phyloP scores from a whole-genome alignment of 495 filamentous ascomycete genomes.

The Xylaria curta region DNA sequence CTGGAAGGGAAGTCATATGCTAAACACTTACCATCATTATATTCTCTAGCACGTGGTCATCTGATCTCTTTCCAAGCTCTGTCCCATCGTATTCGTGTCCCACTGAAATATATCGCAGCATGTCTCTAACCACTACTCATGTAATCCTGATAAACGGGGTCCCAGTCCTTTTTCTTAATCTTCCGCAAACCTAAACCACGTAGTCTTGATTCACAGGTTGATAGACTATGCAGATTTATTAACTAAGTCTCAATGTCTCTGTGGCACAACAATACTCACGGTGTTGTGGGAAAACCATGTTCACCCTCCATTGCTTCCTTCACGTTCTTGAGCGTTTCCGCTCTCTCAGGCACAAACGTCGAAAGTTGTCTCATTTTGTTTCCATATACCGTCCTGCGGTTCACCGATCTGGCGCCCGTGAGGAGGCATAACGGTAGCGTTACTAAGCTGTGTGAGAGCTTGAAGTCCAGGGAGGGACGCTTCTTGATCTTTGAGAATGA shows the following conservation, averaged over 20 bases:
- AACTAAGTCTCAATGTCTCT: background rate
- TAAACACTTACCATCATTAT: background rate
- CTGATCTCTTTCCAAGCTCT: conserved; percentile 10
- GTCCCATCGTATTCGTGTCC: background rate
- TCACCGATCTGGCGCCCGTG: too few species aligned
- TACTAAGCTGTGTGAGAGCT: background rate
- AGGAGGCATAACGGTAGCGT: background rate
- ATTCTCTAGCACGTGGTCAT: conserved; percentile 7
- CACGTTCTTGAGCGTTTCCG: background rate
- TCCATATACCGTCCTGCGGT: background rate
- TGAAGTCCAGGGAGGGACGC: background rate
- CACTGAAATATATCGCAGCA: background rate
- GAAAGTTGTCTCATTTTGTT: background rate
- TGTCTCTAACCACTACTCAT: background rate
- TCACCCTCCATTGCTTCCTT: conserved; percentile 1
- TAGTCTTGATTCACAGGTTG: conserved; percentile 6
- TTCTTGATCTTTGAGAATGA: background rate
- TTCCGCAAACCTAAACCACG: background rate
- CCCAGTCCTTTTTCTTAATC: background rate
- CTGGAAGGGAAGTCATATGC: background rate
- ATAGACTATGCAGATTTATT: background rate
- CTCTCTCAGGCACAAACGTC: background rate
- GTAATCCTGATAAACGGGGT: background rate
- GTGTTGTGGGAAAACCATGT: background rate
- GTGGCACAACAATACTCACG: background rate